Conservation (phyloP, 2,329 filamentous ascomycete genomes). For the Sordariomycetes sp. region DNA sequence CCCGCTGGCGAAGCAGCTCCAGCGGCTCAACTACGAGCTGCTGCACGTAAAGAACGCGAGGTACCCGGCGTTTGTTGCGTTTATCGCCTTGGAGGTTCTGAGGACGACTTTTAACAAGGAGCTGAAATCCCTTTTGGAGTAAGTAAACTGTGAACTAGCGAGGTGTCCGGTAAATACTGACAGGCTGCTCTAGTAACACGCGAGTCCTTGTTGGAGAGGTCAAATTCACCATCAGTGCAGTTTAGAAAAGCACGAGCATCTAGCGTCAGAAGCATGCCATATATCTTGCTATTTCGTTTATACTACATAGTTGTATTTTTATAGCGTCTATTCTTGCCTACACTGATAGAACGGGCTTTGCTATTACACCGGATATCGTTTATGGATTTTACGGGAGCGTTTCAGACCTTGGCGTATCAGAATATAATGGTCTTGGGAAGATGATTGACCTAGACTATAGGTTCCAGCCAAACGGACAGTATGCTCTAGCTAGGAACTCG, state of each 20-base stretch:
- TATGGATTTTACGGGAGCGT: too few relatives aligned
- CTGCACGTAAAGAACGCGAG: slow-evolving; percentile 1
- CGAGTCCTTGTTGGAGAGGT: slow-evolving; percentile 1
- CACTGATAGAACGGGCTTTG: too few relatives aligned
- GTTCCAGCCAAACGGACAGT: too few relatives aligned
- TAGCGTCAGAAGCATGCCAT: not conserved
- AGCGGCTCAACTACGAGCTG: not conserved
- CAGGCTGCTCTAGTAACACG: not conserved
- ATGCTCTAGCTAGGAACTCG: too few relatives aligned
- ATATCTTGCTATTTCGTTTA: not conserved
- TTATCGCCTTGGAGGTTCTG: slow-evolving; percentile 3
- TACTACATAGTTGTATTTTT: not conserved
- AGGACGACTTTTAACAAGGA: slow-evolving; percentile 1
- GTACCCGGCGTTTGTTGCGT: slow-evolving; percentile 3
- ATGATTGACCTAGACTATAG: too few relatives aligned
- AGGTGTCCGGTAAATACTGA: not conserved
- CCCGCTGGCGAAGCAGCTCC: slow-evolving; percentile 2
- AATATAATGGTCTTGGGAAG: too few relatives aligned
- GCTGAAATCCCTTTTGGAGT: not conserved
- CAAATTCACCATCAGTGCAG: not conserved
- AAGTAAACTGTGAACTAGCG: not conserved
- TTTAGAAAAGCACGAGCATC: not conserved
- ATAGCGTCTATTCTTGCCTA: not conserved
- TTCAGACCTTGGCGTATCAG: too few relatives aligned
- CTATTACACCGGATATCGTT: too few relatives aligned